These are phyloP conservation scores for Chaetothyriales sp. DNA, from an alignment of 2,329 filamentous ascomycete genomes.

Conservation along the genomic window DNA sequence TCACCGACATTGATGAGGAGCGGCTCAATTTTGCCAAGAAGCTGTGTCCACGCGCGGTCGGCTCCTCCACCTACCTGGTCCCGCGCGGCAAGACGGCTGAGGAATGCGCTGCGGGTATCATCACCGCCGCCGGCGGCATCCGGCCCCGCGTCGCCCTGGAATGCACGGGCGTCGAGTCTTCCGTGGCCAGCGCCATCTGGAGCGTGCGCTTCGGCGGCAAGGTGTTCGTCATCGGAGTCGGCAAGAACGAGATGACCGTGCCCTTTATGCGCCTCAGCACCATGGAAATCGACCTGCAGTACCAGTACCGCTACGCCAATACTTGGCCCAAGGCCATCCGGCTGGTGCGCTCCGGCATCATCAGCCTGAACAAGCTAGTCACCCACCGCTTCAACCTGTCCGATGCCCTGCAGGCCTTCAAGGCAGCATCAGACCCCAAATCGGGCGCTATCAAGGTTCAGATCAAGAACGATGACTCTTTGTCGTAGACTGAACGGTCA, in stretches of 20 bases:
- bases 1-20: conserved; percentile 87
- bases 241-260: conserved; percentile 87
- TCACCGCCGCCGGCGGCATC: conserved; percentile 59
- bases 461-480: conserved; percentile 51
- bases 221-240: conserved; percentile 92
- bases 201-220: conserved; percentile 89
- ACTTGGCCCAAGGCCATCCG: conserved; percentile 92
- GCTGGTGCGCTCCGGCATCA: conserved; percentile 67
- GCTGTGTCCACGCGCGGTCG: conserved; percentile 49
- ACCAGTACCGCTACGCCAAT: conserved; percentile 93
- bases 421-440: conserved; percentile 73
- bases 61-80: conserved; percentile 48
- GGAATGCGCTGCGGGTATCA: conserved; percentile 55
- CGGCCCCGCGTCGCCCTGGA: conserved; percentile 76
- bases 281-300: conserved; percentile 84
- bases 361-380: conserved; percentile 68
- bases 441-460: conserved; percentile 96
- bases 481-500: conserved; percentile 2
- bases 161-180: conserved; percentile 89
- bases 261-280: conserved; percentile 90
- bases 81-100: conserved; percentile 39
- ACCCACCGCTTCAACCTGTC: conserved; percentile 79
- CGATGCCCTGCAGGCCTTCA: conserved; percentile 78
- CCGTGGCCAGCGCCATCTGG: conserved; percentile 74
- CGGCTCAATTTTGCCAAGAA: conserved; percentile 73